A percentile compares a stretch with the other conserved stretches of the same genome.
Evolutionary conservation across 805 yeast species (phyloP).

Genomic region (Wickerhamiella australiensis): DNA sequence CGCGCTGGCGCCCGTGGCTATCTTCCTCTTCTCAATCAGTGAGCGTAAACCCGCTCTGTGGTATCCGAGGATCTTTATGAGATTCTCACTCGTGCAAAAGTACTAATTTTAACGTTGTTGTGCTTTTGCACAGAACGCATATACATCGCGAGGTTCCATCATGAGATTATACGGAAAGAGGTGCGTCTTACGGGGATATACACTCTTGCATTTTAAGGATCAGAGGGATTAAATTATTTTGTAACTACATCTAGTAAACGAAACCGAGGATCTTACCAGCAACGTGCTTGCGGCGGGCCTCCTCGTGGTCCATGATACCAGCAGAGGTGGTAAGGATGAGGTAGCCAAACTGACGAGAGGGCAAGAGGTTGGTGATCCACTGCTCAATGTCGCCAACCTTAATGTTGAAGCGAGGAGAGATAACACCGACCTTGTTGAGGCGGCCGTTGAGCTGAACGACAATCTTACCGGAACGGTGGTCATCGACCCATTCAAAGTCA

Average conservation of each 20-base stretch:
- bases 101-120: no score
- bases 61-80: no score
- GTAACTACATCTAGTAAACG: conserved; percentile 54
- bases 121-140: no score
- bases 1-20: no score
- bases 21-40: no score
- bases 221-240: conserved; percentile 2
- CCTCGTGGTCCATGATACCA: conserved; percentile 99
- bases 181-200: no score
- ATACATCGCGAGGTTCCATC: no score
- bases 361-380: conserved; percentile 97
- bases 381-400: conserved; percentile 90
- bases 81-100: no score
- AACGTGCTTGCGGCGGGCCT: conserved; percentile 99
- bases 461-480: conserved; percentile 97
- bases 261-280: conserved; percentile 98
- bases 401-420: conserved; percentile 97
- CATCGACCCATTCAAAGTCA: conserved; percentile 95
- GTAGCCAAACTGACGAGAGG: conserved; percentile 98
- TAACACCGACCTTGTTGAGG: conserved; percentile 97
- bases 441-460: conserved; percentile 96
- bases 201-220: neutral
- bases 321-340: conserved; percentile 97
- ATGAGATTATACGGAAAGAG: no score
- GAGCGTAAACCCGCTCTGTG: no score